These are phyloP conservation scores for Penicillium mononematosum DNA, from an alignment of 495 filamentous ascomycete species.

Conservation along the genomic window DNA sequence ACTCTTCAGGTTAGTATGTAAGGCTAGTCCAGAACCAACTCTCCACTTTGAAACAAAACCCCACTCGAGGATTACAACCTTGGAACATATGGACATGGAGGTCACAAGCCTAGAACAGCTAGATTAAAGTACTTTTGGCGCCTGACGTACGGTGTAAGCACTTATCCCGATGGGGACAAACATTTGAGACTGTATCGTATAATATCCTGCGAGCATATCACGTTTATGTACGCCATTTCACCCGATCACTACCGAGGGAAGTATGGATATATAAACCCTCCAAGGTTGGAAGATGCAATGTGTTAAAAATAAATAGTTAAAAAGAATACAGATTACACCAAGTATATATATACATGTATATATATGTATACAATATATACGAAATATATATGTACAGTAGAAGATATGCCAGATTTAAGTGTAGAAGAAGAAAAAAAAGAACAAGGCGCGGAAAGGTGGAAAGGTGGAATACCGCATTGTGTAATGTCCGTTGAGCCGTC, in stretches of 20 bases:
- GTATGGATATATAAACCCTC: neutral
- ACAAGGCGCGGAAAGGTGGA: neutral
- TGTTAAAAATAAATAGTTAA: neutral
- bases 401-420: too few relatives aligned
- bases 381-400: neutral
- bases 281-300: too few relatives aligned
- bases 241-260: neutral
- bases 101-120: neutral
- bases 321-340: neutral
- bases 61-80: neutral
- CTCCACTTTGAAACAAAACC: neutral
- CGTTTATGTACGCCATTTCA: slow-evolving; percentile 7
- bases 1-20: neutral
- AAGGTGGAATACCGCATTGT: neutral
- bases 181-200: neutral
- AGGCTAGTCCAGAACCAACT: neutral
- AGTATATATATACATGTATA: too few relatives aligned
- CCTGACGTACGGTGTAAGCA: slow-evolving; percentile 13
- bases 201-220: slow-evolving; percentile 7
- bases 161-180: slow-evolving; percentile 6
- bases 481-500: neutral
- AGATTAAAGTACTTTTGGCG: neutral
- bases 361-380: too few relatives aligned
- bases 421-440: neutral
- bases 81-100: too few relatives aligned